A percentile compares a stretch with the other conserved stretches of the same genome.
Conservation (phyloP, 2,329 filamentous ascomycete species). For the Colletotrichum costaricense region DNA sequence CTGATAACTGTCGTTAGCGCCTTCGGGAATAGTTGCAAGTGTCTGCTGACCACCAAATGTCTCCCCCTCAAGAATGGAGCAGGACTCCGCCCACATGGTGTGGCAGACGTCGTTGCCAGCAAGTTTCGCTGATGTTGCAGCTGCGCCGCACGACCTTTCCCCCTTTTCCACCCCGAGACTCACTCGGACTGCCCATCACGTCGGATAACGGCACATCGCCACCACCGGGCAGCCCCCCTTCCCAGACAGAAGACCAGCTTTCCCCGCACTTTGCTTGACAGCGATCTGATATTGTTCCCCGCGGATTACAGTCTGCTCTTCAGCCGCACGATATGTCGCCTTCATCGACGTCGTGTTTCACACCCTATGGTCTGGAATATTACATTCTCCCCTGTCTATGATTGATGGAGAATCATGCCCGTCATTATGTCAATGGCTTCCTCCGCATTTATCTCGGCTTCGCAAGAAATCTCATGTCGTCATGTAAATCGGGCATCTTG, state of each 20-base stretch:
- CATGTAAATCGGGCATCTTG: background rate
- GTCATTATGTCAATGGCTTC: background rate
- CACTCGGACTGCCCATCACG: background rate
- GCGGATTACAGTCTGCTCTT: background rate
- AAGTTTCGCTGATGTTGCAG: constrained; percentile 11
- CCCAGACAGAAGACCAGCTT: background rate
- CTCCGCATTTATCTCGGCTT: background rate
- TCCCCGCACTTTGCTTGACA: constrained; percentile 12
- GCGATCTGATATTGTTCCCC: background rate
- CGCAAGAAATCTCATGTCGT: background rate
- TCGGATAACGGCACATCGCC: constrained; percentile 23
- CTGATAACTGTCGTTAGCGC: background rate
- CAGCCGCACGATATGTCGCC: constrained; percentile 19
- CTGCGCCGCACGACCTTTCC: constrained; percentile 16
- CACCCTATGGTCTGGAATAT: background rate
- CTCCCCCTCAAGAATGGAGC: background rate
- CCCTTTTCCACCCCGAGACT: background rate
- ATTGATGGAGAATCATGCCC: constrained; percentile 24
- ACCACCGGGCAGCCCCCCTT: background rate
- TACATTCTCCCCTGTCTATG: background rate
- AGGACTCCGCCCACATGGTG: constrained; percentile 1
- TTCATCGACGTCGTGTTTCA: background rate
- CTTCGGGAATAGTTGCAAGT: constrained; percentile 1
- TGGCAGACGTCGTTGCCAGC: background rate
- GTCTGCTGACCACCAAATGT: constrained; percentile 25